Evolutionary conservation across 371 early-diverging fungal genomes (phyloP), one percentile per base, ranked within the genome.

Genomic region (Apophysomyces variabilis): DNA sequence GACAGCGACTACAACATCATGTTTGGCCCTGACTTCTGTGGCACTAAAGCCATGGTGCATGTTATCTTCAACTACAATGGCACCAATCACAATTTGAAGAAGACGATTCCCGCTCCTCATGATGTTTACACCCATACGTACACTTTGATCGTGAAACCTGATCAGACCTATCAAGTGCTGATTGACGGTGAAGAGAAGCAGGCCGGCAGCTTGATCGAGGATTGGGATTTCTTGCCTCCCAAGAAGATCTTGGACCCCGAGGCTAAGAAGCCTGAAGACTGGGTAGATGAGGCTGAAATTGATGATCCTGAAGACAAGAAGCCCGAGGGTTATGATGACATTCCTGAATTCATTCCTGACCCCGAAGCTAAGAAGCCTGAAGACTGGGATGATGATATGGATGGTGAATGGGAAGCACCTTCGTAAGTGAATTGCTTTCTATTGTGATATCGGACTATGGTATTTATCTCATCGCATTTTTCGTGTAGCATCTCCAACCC

Each of bases 1-100:
- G 92, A 93, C 64, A 90, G 94, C 41, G 91, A 93, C 38, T 98
- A 96, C 86, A 95, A 95, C 73, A 90, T 99, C 80, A 97, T 92
- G 93, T 93, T 93, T 76, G 94, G 93, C 54, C 99, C 99, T 56
- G 99, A 99, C 80, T 90, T 92, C 66, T 99, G 99, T 82, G 99
- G 96, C 38, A 69, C 85, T 65, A 92, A 91, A 68, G 92, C 94
- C 85, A 93, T 93, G 71, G 91, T 99, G 32, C 99, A 99, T 76
- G 90, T 96, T 70, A 97, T 98, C 77, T 88, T 96, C 86, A 89
- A 93, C 64, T 94, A 97, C 89, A 87, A 91, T 71, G 96, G 94
- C 80, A 90, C 91, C 82, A 96, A 98, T 83, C 88, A 95, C 68
- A 76, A 93, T 64, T 71, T 84, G 67, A 88, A 86, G 72, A 89